Conservation (phyloP, 495 filamentous ascomycete genomes). For the Penicillium atrosanguineum region DNA sequence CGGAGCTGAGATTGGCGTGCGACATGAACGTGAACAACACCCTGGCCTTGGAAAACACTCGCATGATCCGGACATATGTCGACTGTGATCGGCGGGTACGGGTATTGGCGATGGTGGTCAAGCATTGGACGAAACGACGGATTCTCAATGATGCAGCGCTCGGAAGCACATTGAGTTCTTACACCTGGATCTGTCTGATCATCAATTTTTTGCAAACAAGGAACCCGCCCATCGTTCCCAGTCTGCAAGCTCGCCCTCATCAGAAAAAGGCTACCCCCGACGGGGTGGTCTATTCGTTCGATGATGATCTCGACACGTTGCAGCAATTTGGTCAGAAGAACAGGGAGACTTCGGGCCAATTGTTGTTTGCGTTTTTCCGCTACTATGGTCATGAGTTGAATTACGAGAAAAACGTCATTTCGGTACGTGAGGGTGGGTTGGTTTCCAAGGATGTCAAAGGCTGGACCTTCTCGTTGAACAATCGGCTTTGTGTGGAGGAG, state of each 20-base stretch:
- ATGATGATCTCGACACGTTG: slow-evolving; percentile 75
- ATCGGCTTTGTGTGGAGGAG: slow-evolving; percentile 90
- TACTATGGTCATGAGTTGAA: slow-evolving; percentile 92
- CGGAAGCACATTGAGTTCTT: slow-evolving; percentile 93
- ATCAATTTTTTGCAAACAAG: slow-evolving; percentile 93
- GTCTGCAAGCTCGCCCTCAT: slow-evolving; percentile 75
- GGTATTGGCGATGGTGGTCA: slow-evolving; percentile 91
- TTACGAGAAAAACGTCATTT: slow-evolving; percentile 80
- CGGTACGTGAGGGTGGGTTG: slow-evolving; percentile 78
- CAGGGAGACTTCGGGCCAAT: slow-evolving; percentile 74
- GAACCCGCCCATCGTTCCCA: slow-evolving; percentile 81
- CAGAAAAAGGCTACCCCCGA: slow-evolving; percentile 56
- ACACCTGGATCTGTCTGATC: slow-evolving; percentile 99
- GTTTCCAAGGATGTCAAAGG: slow-evolving; percentile 83
- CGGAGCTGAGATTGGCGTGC: slow-evolving; percentile 83
- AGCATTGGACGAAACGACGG: slow-evolving; percentile 91
- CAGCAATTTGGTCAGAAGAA: slow-evolving; percentile 74
- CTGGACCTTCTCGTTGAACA: slow-evolving; percentile 75
- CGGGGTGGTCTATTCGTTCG: slow-evolving; percentile 70
- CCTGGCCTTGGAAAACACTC: slow-evolving; percentile 88
- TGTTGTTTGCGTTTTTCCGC: slow-evolving; percentile 91
- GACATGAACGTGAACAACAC: slow-evolving; percentile 99
- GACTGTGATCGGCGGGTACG: slow-evolving; percentile 89
- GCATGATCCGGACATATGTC: slow-evolving; percentile 97
- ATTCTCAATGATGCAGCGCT: slow-evolving; percentile 93